phyloP scores from a whole-genome alignment of 1,284 basidiomycete species.

The Rhodotorula sp. region DNA sequence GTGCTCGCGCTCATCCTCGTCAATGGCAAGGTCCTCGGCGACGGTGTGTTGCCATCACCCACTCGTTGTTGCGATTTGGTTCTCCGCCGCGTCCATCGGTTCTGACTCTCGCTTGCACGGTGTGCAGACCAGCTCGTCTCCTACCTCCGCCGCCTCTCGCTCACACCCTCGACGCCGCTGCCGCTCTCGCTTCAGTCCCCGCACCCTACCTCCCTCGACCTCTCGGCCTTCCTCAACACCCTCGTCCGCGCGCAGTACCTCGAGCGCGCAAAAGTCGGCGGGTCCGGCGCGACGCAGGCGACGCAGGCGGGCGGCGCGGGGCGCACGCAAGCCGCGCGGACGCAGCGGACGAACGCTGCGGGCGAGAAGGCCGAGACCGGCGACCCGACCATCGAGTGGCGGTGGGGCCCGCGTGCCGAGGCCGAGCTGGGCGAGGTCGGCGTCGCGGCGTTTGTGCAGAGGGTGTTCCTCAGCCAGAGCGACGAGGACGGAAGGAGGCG shows the following conservation, averaged over 20 bases:
- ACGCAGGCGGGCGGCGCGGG: neutral
- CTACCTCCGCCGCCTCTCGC: constrained; percentile 28
- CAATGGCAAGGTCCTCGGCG: constrained; percentile 48
- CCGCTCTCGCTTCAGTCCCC: constrained; percentile 22
- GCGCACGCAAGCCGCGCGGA: constrained; percentile 1
- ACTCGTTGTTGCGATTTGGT: too few relatives aligned
- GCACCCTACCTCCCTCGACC: constrained; percentile 10
- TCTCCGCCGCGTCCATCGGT: neutral
- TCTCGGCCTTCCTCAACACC: constrained; percentile 23
- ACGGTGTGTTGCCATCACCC: constrained; percentile 41
- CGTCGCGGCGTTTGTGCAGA: constrained; percentile 47
- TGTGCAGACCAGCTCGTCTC: constrained; percentile 39
- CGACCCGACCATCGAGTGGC: constrained; percentile 48
- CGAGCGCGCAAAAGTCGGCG: constrained; percentile 37
- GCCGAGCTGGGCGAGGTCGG: constrained; percentile 48
- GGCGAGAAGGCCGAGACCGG: constrained; percentile 26
- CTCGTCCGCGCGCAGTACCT: constrained; percentile 47
- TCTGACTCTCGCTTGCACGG: neutral
- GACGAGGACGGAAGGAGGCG: neutral
- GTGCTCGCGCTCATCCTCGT: constrained; percentile 50
- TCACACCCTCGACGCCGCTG: constrained; percentile 19
- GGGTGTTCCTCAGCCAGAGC: constrained; percentile 33
- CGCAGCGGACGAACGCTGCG: constrained; percentile 16
- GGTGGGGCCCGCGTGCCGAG: constrained; percentile 50
- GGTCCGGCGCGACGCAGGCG: neutral